These are phyloP conservation scores for Juglanconis oblonga DNA, from an alignment of 2,329 filamentous ascomycete species.

Conservation along the genomic window DNA sequence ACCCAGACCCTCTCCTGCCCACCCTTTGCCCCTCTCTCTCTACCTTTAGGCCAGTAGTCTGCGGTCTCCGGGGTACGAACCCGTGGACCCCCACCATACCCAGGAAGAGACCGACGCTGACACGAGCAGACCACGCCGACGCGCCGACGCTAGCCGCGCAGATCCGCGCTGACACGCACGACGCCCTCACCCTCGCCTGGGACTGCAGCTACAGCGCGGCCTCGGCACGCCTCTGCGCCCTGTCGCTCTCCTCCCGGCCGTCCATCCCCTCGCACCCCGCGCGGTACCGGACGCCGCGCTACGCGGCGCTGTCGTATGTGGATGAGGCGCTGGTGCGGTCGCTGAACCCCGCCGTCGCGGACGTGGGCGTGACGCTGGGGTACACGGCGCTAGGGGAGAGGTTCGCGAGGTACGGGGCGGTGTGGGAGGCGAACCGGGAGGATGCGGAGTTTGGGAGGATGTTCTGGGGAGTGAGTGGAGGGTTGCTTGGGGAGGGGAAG, in stretches of 20 bases:
- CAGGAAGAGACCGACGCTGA: too few relatives aligned
- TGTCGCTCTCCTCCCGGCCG: slow-evolving; percentile 4
- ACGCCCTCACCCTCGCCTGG: slow-evolving; percentile 13
- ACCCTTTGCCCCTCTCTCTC: too few relatives aligned
- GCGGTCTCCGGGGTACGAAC: too few relatives aligned
- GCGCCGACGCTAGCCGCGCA: slow-evolving; percentile 4
- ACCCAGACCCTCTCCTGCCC: too few relatives aligned
- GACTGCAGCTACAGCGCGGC: slow-evolving; percentile 16
- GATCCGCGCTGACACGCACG: slow-evolving; percentile 2
- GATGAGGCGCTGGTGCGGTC: slow-evolving; percentile 28
- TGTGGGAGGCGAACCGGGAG: slow-evolving; percentile 18
- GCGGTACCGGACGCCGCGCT: not conserved
- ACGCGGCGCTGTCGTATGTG: not conserved
- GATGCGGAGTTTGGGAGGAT: slow-evolving; percentile 31
- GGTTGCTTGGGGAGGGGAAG: slow-evolving; percentile 31
- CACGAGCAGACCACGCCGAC: slow-evolving; percentile 14
- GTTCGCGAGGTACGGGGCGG: slow-evolving; percentile 13
- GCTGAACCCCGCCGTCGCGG: slow-evolving; percentile 34
- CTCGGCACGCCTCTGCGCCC: slow-evolving; percentile 3
- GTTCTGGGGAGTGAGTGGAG: slow-evolving; percentile 31
- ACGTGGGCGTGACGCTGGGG: slow-evolving; percentile 24
- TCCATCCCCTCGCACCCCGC: too few relatives aligned
- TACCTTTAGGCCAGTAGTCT: too few relatives aligned
- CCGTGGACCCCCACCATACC: too few relatives aligned
- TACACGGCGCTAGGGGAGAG: slow-evolving; percentile 33